These are phyloP conservation scores for Neltuma alba DNA, from an alignment of 306 rosid genomes.

Conservation along the genomic window DNA sequence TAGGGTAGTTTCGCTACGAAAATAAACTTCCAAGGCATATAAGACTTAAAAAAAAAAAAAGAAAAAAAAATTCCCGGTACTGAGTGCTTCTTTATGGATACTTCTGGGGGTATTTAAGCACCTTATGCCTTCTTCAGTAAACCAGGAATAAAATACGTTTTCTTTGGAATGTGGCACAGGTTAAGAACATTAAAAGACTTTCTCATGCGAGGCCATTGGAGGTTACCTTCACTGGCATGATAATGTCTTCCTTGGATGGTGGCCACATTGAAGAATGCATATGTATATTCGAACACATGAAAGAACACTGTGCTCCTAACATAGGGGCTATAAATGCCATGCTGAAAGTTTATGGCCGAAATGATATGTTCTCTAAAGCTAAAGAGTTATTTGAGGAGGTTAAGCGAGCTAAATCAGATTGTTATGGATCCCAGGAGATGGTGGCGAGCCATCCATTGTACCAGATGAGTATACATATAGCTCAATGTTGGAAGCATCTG, in stretches of 20 bases:
- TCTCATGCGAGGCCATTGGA: slow-evolving; percentile 74
- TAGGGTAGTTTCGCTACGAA: no score
- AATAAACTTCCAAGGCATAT: no score
- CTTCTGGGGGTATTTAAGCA: no score
- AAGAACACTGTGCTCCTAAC: slow-evolving; percentile 65
- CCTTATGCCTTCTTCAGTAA: not conserved
- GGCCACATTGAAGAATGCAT: slow-evolving; percentile 73
- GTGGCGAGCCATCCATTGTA: slow-evolving; percentile 31
- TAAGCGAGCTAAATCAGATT: slow-evolving; percentile 49
- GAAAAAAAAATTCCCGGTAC: no score
- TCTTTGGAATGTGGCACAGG: slow-evolving; percentile 52
- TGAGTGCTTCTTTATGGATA: no score
- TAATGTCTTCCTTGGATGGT: slow-evolving; percentile 71
- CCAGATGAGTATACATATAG: slow-evolving; percentile 77
- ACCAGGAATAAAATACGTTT: slow-evolving; percentile 26
- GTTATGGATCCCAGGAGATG: slow-evolving; percentile 36
- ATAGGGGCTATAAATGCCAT: slow-evolving; percentile 80
- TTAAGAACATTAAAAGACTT: slow-evolving; percentile 70
- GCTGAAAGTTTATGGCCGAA: slow-evolving; percentile 81
- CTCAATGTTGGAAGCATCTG: slow-evolving; percentile 77
- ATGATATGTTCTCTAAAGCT: slow-evolving; percentile 80
- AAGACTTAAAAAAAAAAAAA: no score
- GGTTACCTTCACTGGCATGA: slow-evolving; percentile 92
- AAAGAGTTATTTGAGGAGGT: slow-evolving; percentile 81
- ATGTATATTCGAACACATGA: slow-evolving; percentile 69